A percentile compares a stretch with the other conserved stretches of the same genome.
Conservation (phyloP, 108 stramenopile species). For the Cyclotella baltica region DNA sequence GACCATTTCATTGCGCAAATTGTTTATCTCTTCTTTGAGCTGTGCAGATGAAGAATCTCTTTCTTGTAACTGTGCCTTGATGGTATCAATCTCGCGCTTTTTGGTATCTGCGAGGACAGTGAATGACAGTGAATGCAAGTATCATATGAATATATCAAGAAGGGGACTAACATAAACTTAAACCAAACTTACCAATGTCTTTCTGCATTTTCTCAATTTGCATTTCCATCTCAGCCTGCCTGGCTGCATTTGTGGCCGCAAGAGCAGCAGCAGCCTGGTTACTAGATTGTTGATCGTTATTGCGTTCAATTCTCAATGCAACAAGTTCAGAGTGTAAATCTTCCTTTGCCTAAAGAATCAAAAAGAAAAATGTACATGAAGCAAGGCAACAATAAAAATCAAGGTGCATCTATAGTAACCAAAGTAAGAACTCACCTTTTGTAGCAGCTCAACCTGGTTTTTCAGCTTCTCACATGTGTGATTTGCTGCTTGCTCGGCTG, state of each 20-base stretch:
- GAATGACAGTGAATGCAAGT: neutral
- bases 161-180: neutral
- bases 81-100: slow-evolving; percentile 49
- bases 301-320: slow-evolving; percentile 28
- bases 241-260: slow-evolving; percentile 54
- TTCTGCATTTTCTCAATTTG: slow-evolving; percentile 48
- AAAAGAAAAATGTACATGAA: neutral
- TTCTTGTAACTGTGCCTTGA: slow-evolving; percentile 38
- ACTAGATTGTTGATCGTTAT: slow-evolving; percentile 44
- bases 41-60: slow-evolving; percentile 21
- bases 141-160: too few species aligned
- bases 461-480: slow-evolving; percentile 43
- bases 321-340: slow-evolving; percentile 27
- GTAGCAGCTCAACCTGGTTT: slow-evolving; percentile 34
- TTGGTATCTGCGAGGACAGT: slow-evolving; percentile 8
- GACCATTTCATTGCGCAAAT: slow-evolving; percentile 37
- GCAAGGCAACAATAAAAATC: neutral
- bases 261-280: slow-evolving; percentile 49
- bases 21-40: slow-evolving; percentile 26
- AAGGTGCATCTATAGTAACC: neutral
- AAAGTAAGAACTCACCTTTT: slow-evolving; percentile 13
- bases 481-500: slow-evolving; percentile 26
- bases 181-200: slow-evolving; percentile 30
- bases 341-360: slow-evolving; percentile 23
- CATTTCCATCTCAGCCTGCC: slow-evolving; percentile 57